phyloP scores from a whole-genome alignment of 2,329 filamentous ascomycete genomes.

The Lasiodiplodia sp. region DNA sequence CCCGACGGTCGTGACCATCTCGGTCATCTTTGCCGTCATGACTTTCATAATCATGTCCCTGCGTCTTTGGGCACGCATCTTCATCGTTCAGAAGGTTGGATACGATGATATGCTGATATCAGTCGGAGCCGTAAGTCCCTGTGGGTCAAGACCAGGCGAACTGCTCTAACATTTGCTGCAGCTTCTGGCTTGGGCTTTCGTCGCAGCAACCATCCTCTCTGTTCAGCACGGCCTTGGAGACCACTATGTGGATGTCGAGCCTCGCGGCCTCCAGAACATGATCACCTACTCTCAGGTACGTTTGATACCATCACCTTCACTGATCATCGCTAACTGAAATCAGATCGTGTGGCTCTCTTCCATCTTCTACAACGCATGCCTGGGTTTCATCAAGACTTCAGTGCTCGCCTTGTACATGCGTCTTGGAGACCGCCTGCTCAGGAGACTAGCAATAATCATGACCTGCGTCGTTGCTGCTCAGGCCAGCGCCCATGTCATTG shows the following conservation, averaged over 20 bases:
- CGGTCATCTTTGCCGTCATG: constrained; percentile 48
- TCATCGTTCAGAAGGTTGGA: constrained; percentile 45
- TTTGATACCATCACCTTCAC: background rate
- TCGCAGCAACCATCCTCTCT: constrained; percentile 46
- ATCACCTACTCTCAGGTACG: constrained; percentile 38
- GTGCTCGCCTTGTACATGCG: constrained; percentile 55
- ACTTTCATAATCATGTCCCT: constrained; percentile 48
- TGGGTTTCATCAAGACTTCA: constrained; percentile 58
- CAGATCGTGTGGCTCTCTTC: constrained; percentile 54
- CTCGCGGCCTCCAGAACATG: constrained; percentile 35
- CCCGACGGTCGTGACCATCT: constrained; percentile 41
- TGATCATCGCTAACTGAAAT: background rate
- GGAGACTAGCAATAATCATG: constrained; percentile 49
- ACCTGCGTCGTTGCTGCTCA: constrained; percentile 48
- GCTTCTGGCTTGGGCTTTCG: constrained; percentile 47
- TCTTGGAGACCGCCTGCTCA: constrained; percentile 50
- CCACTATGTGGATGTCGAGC: constrained; percentile 39
- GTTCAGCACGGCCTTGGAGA: constrained; percentile 31
- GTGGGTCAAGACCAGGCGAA: constrained; percentile 33
- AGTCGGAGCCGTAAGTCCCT: constrained; percentile 36
- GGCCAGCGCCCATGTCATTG: constrained; percentile 36
- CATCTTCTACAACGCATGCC: constrained; percentile 56
- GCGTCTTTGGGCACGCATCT: constrained; percentile 50
- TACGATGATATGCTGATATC: constrained; percentile 42
- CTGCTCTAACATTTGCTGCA: constrained; percentile 30